Evolutionary conservation across 177 flowering plant genomes (phyloP).

Genomic region (Viscum album): DNA sequence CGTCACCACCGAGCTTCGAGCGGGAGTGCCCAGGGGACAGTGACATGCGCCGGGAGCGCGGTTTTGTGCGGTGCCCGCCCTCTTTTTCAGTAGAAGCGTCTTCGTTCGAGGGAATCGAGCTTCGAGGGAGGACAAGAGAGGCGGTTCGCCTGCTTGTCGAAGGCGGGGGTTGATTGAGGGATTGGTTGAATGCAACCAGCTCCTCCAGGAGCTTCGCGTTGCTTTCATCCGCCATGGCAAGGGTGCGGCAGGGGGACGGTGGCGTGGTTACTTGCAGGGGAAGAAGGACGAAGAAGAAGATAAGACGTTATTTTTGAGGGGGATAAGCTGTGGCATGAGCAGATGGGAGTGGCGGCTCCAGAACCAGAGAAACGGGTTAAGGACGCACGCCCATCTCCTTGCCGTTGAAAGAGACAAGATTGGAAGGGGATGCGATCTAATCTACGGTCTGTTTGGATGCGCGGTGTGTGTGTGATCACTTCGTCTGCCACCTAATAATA

Average conservation of each 20-base stretch:
- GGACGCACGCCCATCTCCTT: neutral
- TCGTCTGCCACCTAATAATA: neutral
- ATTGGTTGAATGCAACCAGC: conserved; percentile 54
- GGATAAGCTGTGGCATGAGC: conserved; percentile 21
- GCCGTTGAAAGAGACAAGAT: neutral
- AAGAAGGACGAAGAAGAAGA: conserved; percentile 5
- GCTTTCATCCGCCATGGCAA: conserved; percentile 16
- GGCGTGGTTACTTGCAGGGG: neutral
- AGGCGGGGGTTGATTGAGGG: conserved; percentile 55
- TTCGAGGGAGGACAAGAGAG: conserved; percentile 66
- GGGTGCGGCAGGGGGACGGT: too few species aligned
- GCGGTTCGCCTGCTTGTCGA: conserved; percentile 43
- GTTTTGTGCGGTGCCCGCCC: conserved; percentile 18
- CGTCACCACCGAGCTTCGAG: conserved; percentile 34
- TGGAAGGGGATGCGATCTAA: neutral
- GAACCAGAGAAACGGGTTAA: conserved; percentile 15
- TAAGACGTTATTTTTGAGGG: conserved; percentile 22
- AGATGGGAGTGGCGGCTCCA: conserved; percentile 13
- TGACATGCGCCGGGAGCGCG: conserved; percentile 60
- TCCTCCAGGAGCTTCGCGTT: conserved; percentile 57
- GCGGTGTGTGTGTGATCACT: neutral
- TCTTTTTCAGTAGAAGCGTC: conserved; percentile 19
- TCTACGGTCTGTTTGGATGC: neutral
- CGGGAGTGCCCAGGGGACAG: conserved; percentile 84
- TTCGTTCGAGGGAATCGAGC: conserved; percentile 31